Conservation (phyloP, 352 stramenopile species). For the Pythium dissotocum region DNA sequence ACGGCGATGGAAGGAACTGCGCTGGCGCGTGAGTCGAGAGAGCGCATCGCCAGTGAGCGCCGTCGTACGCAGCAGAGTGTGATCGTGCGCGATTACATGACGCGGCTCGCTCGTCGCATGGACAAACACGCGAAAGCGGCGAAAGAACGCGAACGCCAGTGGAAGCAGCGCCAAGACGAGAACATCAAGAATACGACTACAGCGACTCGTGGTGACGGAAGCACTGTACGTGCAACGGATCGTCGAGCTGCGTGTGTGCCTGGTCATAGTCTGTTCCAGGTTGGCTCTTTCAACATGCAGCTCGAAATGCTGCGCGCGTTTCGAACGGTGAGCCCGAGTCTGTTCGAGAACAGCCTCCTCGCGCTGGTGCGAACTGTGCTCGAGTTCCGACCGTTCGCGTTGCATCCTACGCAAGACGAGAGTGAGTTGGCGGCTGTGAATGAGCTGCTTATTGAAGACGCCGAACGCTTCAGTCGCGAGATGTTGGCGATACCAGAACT, state of each 20-base stretch:
- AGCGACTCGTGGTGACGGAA: background rate
- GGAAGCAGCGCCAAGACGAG: slow-evolving; percentile 1
- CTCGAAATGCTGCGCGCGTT: slow-evolving; percentile 71
- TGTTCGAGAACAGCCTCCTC: slow-evolving; percentile 58
- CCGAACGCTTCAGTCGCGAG: slow-evolving; percentile 49
- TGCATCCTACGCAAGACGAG: slow-evolving; percentile 29
- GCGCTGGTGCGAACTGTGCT: slow-evolving; percentile 54
- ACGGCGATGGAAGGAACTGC: slow-evolving; percentile 19
- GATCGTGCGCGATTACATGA: slow-evolving; percentile 29
- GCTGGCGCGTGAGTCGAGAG: slow-evolving; percentile 9
- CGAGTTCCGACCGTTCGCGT: slow-evolving; percentile 56
- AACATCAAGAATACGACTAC: slow-evolving; percentile 1
- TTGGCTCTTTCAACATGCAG: slow-evolving; percentile 62
- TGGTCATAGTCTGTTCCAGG: slow-evolving; percentile 38
- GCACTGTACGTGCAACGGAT: background rate
- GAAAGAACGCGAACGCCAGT: background rate
- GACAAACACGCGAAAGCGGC: slow-evolving; percentile 2
- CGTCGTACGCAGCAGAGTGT: slow-evolving; percentile 22
- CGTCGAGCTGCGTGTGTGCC: background rate
- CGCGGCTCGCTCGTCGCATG: slow-evolving; percentile 1
- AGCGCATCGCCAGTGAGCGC: slow-evolving; percentile 13
- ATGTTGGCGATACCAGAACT: slow-evolving; percentile 32
- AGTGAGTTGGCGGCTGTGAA: slow-evolving; percentile 22
- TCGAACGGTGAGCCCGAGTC: slow-evolving; percentile 32
- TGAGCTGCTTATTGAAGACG: slow-evolving; percentile 44